These are phyloP conservation scores for Colletotrichum orbiculare DNA, from an alignment of 2,329 filamentous ascomycete genomes.

Conservation along the genomic window DNA sequence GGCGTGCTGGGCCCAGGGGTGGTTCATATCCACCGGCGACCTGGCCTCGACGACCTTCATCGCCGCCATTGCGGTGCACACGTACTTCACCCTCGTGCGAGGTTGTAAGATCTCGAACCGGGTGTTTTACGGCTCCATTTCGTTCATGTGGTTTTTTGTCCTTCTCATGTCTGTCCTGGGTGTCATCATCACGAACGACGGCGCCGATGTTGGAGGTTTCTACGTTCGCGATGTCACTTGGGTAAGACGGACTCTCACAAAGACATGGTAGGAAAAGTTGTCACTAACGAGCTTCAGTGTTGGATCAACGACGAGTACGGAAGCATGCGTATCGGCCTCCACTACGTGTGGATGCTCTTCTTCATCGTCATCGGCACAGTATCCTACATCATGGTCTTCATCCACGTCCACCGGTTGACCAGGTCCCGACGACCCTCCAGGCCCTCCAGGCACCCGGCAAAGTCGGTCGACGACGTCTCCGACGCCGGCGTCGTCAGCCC, in stretches of 20 bases:
- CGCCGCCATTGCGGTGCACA: constrained; percentile 67
- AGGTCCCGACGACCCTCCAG: neutral
- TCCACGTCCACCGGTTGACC: constrained; percentile 42
- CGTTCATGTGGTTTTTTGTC: constrained; percentile 59
- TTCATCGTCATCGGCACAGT: constrained; percentile 47
- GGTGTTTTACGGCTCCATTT: constrained; percentile 55
- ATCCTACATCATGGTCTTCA: constrained; percentile 51
- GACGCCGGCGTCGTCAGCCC: constrained; percentile 3
- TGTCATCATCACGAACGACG: constrained; percentile 26
- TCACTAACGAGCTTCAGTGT: constrained; percentile 53
- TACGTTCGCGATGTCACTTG: constrained; percentile 67
- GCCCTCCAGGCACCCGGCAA: neutral
- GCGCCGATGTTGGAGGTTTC: constrained; percentile 39
- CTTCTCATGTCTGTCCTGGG: constrained; percentile 23
- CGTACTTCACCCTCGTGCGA: constrained; percentile 64
- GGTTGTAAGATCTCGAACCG: constrained; percentile 57
- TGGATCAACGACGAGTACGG: constrained; percentile 67
- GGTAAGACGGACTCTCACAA: constrained; percentile 50
- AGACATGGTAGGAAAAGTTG: too few species aligned
- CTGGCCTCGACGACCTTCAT: constrained; percentile 68
- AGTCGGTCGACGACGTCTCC: neutral
- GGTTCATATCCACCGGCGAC: constrained; percentile 68
- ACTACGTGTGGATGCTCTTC: constrained; percentile 72
- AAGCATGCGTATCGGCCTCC: constrained; percentile 66
- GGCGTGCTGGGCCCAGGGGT: constrained; percentile 65